Evolutionary conservation across 2,329 filamentous ascomycete species (phyloP), one percentile per base, ranked within the genome.

Genomic region (Ambrosiella beaveri): DNA sequence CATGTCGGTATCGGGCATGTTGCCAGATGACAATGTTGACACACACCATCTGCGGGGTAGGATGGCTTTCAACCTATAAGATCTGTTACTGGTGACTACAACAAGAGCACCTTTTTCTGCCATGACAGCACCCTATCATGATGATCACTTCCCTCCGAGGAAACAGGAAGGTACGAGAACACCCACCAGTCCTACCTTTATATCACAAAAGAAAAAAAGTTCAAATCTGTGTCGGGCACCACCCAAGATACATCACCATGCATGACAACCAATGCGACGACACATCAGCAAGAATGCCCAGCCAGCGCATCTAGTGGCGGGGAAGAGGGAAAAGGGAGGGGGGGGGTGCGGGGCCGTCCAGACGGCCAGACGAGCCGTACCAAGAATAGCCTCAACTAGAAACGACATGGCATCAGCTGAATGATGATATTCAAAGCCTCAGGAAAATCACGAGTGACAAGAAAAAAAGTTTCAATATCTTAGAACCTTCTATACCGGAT

Each of bases 191-290:
- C 41, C 39, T 13, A n/a, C 41, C 27, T 41, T 35, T 17, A 15
- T 9, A 11, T 12, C 2, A 56, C 15, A 35, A 45, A 56, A 56
- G 27, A 27, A 27, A 27, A n/a, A 17, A 45, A 35, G 15, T 39
- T 17, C 13, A 11, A 36, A 19, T 36, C 9, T 9, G 35, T 11
- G 15, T 51, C 47, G 47, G 47, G 47, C 19, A 51, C 27, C 1
- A 51, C 17, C 3, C 36, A 17, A 13, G 38, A 56, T 57, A 57
- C 55, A 57, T 57, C 55, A 57, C 55, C 55, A 27, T 57, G 55
- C 55, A 57, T 57, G 47, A 50, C 45, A 45, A 17, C 17, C 11
- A 27, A 47, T 57, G 55, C 55, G 12, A n/a, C 44, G 35, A 50
- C 36, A 50, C 44, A 50, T 19, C 36, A 57, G 15, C 27, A 50